These are phyloP conservation scores for Cercospora janseana DNA, from an alignment of 2,329 filamentous ascomycete species.

Conservation along the genomic window DNA sequence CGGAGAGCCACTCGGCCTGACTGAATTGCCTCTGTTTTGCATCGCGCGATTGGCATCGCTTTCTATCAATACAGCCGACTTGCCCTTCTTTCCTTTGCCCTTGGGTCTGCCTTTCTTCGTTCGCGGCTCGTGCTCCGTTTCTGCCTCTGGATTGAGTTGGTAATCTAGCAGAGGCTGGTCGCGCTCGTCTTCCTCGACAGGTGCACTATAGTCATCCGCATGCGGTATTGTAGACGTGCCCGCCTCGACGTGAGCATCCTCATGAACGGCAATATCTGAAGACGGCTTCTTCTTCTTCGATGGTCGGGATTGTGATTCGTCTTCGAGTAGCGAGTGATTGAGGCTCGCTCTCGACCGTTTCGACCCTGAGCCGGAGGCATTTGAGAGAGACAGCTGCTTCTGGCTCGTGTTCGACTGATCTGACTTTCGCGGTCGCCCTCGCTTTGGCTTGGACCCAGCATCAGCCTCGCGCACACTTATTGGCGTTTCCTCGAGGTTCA, in stretches of 20 bases:
- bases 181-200: slow-evolving; percentile 18
- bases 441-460: slow-evolving; percentile 17
- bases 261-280: slow-evolving; percentile 15
- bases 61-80: slow-evolving; percentile 24
- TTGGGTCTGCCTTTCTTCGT: slow-evolving; percentile 20
- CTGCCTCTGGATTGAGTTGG: slow-evolving; percentile 24
- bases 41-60: slow-evolving; percentile 27
- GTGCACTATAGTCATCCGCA: slow-evolving; percentile 18
- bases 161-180: slow-evolving; percentile 16
- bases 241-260: slow-evolving; percentile 17
- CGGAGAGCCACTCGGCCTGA: slow-evolving; percentile 25
- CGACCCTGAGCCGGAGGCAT: slow-evolving; percentile 10
- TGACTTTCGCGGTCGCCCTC: slow-evolving; percentile 24
- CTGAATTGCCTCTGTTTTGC: slow-evolving; percentile 23
- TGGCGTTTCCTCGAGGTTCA: slow-evolving; percentile 18
- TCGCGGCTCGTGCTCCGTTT: slow-evolving; percentile 11
- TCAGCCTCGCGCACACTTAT: slow-evolving; percentile 16
- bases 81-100: slow-evolving; percentile 22
- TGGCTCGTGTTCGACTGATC: slow-evolving; percentile 25
- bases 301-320: slow-evolving; percentile 11
- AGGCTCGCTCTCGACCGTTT: slow-evolving; percentile 25
- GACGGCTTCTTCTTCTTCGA: slow-evolving; percentile 26
- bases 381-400: slow-evolving; percentile 8
- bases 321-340: slow-evolving; percentile 14
- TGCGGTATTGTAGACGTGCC: slow-evolving; percentile 17